phyloP scores from a whole-genome alignment of 2,329 filamentous ascomycete species.

The Thermoascus crustaceus region DNA sequence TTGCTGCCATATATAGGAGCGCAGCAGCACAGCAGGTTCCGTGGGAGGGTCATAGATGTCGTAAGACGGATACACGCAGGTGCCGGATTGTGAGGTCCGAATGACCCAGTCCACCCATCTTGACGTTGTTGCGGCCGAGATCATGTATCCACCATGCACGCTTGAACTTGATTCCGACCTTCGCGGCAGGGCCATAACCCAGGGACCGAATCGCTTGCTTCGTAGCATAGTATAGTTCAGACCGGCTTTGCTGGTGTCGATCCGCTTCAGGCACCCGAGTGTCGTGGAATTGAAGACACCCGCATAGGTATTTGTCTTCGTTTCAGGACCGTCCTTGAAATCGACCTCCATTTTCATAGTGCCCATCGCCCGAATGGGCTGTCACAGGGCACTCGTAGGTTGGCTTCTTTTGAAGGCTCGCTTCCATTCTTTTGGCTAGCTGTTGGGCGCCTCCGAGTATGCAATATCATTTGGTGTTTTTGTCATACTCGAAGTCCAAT shows the following conservation, averaged over 20 bases:
- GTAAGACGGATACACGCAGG: conserved; percentile 32
- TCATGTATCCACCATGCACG: conserved; percentile 25
- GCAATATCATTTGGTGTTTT: conserved; percentile 18
- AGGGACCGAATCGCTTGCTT: conserved; percentile 25
- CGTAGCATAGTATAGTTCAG: conserved; percentile 16
- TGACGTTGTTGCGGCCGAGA: conserved; percentile 14
- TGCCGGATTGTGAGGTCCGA: conserved; percentile 26
- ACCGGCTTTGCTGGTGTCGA: conserved; percentile 18
- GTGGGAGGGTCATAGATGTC: conserved; percentile 17
- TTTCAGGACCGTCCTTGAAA: neutral
- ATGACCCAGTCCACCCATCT: conserved; percentile 19
- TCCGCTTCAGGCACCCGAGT: conserved; percentile 20
- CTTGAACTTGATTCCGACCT: conserved; percentile 32
- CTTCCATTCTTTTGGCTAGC: conserved; percentile 21
- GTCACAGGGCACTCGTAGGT: conserved; percentile 4
- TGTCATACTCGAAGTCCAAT: conserved; percentile 20
- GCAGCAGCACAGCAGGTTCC: conserved; percentile 25
- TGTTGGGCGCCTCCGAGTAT: conserved; percentile 24
- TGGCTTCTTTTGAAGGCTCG: conserved; percentile 10
- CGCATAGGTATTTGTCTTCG: conserved; percentile 12
- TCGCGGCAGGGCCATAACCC: conserved; percentile 22
- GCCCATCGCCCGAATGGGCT: neutral
- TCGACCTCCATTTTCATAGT: neutral
- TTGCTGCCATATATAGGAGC: conserved; percentile 31
- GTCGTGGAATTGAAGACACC: conserved; percentile 27